Conservation (phyloP, 2,329 filamentous ascomycete species). For the Neophaeococcomyces aloes region DNA sequence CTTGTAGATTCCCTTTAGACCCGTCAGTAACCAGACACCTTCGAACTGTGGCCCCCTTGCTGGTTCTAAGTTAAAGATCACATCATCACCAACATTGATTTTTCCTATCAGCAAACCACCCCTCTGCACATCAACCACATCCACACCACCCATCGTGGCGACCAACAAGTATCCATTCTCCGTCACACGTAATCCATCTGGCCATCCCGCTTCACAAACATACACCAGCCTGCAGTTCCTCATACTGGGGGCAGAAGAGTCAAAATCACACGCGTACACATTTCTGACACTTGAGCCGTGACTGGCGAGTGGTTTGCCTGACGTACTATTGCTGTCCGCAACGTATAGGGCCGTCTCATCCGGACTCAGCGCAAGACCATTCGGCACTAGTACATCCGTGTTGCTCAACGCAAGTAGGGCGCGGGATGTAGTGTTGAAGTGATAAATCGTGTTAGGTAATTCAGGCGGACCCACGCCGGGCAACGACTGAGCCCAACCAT, state of each 20-base stretch:
- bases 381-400: neutral
- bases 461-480: conserved; percentile 2
- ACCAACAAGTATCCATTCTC: conserved; percentile 1
- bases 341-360: conserved; percentile 34
- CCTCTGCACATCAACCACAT: conserved; percentile 5
- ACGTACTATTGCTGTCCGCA: conserved; percentile 16
- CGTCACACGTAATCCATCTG: conserved; percentile 2
- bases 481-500: conserved; percentile 4
- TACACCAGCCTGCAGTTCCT: conserved; percentile 1
- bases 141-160: conserved; percentile 1
- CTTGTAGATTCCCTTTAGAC: conserved; percentile 7
- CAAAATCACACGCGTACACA: conserved; percentile 6
- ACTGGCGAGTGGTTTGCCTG: neutral
- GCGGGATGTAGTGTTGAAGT: neutral
- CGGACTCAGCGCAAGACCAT: conserved; percentile 22
- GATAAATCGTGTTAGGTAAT: neutral
- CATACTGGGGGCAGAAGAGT: neutral
- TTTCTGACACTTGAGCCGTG: neutral
- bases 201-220: conserved; percentile 1
- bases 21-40: conserved; percentile 3
- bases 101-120: conserved; percentile 6
- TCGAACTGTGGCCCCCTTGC: neutral
- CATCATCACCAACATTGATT: conserved; percentile 6
- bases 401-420: neutral
- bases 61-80: conserved; percentile 7